phyloP scores from a whole-genome alignment of 345 rosid genomes.

The Barbarea vulgaris region DNA sequence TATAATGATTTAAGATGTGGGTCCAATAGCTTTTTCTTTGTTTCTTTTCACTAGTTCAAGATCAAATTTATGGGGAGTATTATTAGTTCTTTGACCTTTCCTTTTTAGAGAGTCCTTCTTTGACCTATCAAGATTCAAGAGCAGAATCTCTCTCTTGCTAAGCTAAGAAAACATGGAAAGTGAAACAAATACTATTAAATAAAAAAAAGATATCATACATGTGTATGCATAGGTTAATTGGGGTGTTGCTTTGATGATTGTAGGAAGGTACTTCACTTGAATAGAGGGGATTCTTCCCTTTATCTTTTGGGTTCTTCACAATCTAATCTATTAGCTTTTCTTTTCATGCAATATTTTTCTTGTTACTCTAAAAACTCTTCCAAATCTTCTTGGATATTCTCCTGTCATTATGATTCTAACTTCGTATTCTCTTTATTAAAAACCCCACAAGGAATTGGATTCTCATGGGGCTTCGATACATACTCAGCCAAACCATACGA shows the following conservation, averaged over 20 bases:
- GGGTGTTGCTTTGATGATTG: constrained; percentile 41
- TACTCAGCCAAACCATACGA: constrained; percentile 17
- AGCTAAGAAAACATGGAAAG: constrained; percentile 32
- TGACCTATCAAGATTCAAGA: constrained; percentile 43
- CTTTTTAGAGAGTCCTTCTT: constrained; percentile 44
- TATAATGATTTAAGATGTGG: constrained; percentile 43
- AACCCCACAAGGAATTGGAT: constrained; percentile 36
- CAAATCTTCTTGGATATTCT: constrained; percentile 45
- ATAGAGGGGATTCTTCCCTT: constrained; percentile 41
- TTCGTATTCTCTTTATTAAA: constrained; percentile 39
- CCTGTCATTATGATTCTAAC: constrained; percentile 34
- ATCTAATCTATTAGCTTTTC: constrained; percentile 41
- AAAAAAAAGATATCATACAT: constrained; percentile 1
- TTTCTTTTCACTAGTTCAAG: constrained; percentile 45
- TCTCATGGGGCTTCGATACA: constrained; percentile 35
- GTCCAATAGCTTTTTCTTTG: constrained; percentile 45
- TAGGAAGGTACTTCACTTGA: constrained; percentile 40
- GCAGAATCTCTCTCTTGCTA: constrained; percentile 38
- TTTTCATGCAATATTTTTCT: constrained; percentile 45
- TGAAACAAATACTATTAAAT: background rate
- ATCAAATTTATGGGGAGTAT: constrained; percentile 47
- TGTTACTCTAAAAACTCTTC: constrained; percentile 37
- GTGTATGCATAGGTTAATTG: constrained; percentile 29
- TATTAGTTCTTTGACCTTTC: constrained; percentile 48
- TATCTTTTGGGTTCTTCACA: constrained; percentile 44